Evolutionary conservation across 192 early-diverging fungal species (phyloP).

Genomic region (Borealophlyctis nickersoniae): DNA sequence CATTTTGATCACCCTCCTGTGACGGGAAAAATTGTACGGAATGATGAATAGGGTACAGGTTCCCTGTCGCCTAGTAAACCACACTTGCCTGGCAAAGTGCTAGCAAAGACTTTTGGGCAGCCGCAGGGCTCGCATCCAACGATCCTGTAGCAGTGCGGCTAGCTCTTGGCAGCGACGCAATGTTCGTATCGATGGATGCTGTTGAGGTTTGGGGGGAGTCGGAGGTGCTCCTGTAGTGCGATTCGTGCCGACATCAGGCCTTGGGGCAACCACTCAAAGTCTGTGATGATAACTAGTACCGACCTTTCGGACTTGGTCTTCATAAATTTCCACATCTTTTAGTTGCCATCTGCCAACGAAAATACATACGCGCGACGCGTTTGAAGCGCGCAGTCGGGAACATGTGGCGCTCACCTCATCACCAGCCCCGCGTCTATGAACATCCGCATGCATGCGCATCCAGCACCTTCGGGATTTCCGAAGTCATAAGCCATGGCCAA

Average conservation of each 20-base stretch:
- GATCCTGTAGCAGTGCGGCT: background rate
- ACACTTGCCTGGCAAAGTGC: constrained; percentile 22
- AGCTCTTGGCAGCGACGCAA: background rate
- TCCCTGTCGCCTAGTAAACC: background rate
- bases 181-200: background rate
- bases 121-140: background rate
- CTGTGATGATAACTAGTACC: background rate
- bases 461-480: no score
- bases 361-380: no score
- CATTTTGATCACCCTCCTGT: constrained; percentile 17
- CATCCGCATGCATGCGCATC: no score
- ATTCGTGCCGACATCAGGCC: background rate
- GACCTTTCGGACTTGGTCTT: constrained; percentile 7
- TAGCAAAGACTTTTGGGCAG: constrained; percentile 23
- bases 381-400: no score
- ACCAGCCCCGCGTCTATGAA: no score
- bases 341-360: background rate
- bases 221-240: background rate
- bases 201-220: background rate
- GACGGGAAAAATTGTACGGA: background rate
- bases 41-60: background rate
- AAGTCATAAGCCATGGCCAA: no score
- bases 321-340: constrained; percentile 10
- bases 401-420: no score
- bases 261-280: background rate